phyloP scores from a whole-genome alignment of 1,284 basidiomycete species.

The Tylopilus orsonianus region DNA sequence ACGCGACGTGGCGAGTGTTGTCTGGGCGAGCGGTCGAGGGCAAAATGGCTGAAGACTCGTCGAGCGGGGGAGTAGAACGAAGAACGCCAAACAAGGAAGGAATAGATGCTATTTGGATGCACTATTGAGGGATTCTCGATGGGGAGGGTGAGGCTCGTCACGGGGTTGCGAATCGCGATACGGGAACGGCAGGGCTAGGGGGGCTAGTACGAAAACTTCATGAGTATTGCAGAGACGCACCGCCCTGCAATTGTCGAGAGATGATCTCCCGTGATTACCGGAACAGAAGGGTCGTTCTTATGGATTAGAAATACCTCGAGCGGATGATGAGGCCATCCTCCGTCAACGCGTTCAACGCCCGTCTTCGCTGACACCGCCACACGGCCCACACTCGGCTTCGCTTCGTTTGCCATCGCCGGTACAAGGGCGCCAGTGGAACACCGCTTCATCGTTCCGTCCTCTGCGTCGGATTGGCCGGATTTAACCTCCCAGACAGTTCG shows the following conservation, averaged over 20 bases:
- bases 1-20: slow-evolving; percentile 1
- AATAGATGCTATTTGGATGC: too few relatives aligned
- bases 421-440: not conserved
- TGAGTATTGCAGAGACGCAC: not conserved
- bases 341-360: not conserved
- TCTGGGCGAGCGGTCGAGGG: not conserved
- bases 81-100: slow-evolving; percentile 1
- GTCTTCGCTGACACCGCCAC: slow-evolving; percentile 5
- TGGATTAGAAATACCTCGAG: not conserved
- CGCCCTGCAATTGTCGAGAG: too few relatives aligned
- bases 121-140: slow-evolving; percentile 15
- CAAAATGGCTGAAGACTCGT: too few relatives aligned
- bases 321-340: not conserved
- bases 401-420: not conserved
- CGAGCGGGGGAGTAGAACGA: not conserved
- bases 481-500: too few relatives aligned
- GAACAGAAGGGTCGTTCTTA: not conserved
- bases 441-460: not conserved
- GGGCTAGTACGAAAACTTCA: not conserved
- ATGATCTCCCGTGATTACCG: not conserved
- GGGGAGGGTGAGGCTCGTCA: too few relatives aligned
- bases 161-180: slow-evolving; percentile 21
- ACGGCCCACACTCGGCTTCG: not conserved
- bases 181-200: slow-evolving; percentile 3
- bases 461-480: not conserved